These are phyloP conservation scores for Przewalskia tangutica DNA, from an alignment of 257 asterid species.

Conservation along the genomic window DNA sequence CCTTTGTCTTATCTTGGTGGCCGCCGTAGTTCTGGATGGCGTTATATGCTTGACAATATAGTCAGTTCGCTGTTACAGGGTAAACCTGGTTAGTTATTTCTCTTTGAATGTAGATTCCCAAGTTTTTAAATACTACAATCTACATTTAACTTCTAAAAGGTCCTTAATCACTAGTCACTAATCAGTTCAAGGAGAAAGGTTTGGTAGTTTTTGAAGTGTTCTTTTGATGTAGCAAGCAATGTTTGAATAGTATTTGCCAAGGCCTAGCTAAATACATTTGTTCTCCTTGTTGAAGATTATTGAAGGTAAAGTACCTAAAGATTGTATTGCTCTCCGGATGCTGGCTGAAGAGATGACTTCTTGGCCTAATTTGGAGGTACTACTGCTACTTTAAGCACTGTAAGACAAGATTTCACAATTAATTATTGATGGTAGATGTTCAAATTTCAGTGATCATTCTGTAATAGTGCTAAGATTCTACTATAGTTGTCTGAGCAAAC, in stretches of 20 bases:
- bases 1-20: not conserved
- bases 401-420: not conserved
- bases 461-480: not conserved
- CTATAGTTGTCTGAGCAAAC: not conserved
- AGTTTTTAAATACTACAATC: not conserved
- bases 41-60: not conserved
- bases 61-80: not conserved
- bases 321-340: slow-evolving; percentile 50
- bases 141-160: not conserved
- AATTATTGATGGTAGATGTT: not conserved
- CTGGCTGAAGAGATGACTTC: slow-evolving; percentile 71
- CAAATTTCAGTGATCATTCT: not conserved
- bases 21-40: not conserved
- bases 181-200: not conserved
- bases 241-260: not conserved
- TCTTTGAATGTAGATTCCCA: not conserved
- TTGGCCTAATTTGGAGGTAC: slow-evolving; percentile 81
- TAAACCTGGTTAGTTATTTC: not conserved
- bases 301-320: slow-evolving; percentile 60
- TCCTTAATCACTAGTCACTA: not conserved
- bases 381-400: not conserved
- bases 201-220: not conserved
- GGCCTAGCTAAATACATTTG: not conserved
- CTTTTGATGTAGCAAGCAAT: not conserved
- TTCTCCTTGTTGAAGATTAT: slow-evolving; percentile 32